These are phyloP conservation scores for Colletotrichum tropicale DNA, from an alignment of 2,329 filamentous ascomycete genomes.

Conservation along the genomic window DNA sequence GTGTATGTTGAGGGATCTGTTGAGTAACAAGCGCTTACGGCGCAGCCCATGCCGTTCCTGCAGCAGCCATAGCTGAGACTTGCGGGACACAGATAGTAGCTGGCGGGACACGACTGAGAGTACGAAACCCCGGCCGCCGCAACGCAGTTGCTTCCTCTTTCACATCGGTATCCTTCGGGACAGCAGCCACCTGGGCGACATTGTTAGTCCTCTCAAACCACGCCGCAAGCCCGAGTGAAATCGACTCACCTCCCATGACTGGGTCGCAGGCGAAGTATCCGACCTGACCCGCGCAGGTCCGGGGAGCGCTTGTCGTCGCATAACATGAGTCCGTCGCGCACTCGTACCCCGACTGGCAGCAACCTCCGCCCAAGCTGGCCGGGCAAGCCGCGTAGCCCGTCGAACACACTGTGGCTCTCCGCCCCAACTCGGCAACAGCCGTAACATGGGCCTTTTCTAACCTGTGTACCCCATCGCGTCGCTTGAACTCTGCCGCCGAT, in stretches of 20 bases:
- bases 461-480: slow-evolving; percentile 34
- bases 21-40: slow-evolving; percentile 49
- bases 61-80: slow-evolving; percentile 60
- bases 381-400: slow-evolving; percentile 37
- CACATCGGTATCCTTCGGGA: slow-evolving; percentile 49
- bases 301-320: slow-evolving; percentile 47
- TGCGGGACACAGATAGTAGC: slow-evolving; percentile 53
- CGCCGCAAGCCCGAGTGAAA: slow-evolving; percentile 18
- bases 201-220: background rate
- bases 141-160: slow-evolving; percentile 41
- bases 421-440: slow-evolving; percentile 1
- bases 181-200: slow-evolving; percentile 44
- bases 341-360: slow-evolving; percentile 52
- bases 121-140: slow-evolving; percentile 46
- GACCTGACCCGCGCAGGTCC: slow-evolving; percentile 37
- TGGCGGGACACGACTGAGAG: slow-evolving; percentile 45
- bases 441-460: slow-evolving; percentile 29
- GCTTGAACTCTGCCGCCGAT: slow-evolving; percentile 29
- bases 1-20: slow-evolving; percentile 50
- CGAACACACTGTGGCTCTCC: slow-evolving; percentile 26
- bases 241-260: slow-evolving; percentile 36
- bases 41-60: slow-evolving; percentile 53
- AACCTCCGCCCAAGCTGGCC: slow-evolving; percentile 45
- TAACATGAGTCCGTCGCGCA: slow-evolving; percentile 54
- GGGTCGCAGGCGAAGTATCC: slow-evolving; percentile 46